Conservation (phyloP, 345 rosid genomes). For the Lumnitzera littorea region DNA sequence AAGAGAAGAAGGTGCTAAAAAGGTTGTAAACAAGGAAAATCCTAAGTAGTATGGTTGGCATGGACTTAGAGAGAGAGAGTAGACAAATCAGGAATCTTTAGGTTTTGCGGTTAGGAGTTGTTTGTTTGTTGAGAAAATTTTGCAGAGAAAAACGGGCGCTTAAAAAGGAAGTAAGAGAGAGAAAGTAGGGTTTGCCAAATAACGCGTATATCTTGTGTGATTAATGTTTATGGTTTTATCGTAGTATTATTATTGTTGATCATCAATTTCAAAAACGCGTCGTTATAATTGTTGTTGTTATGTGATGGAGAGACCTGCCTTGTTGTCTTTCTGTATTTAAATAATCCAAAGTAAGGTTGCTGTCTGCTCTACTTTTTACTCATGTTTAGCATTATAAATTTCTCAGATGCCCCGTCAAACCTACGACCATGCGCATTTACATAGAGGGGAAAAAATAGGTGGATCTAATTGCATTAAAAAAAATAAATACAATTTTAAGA, state of each 20-base stretch:
- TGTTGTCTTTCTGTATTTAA: no score
- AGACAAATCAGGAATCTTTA: not conserved
- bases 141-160: not conserved
- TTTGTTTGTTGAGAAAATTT: slow-evolving; percentile 3
- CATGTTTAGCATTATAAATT: no score
- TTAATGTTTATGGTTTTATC: no score
- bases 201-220: not conserved
- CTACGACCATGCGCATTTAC: no score
- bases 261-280: slow-evolving; percentile 26
- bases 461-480: no score
- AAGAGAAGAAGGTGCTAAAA: slow-evolving; percentile 30
- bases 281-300: slow-evolving; percentile 23
- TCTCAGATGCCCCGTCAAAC: no score
- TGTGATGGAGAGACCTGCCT: no score
- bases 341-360: not conserved
- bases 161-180: not conserved
- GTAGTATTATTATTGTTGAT: not conserved
- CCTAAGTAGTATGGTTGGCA: slow-evolving; percentile 30
- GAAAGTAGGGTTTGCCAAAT: not conserved
- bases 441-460: no score
- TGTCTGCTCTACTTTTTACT: not conserved
- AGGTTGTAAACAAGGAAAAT: slow-evolving; percentile 45
- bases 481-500: no score
- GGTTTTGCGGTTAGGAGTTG: not conserved
- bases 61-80: not conserved